A percentile compares a stretch with the other conserved stretches of the same genome.
phyloP scores from a whole-genome alignment of 2,329 filamentous ascomycete genomes.

The Epichloe amarillans region DNA sequence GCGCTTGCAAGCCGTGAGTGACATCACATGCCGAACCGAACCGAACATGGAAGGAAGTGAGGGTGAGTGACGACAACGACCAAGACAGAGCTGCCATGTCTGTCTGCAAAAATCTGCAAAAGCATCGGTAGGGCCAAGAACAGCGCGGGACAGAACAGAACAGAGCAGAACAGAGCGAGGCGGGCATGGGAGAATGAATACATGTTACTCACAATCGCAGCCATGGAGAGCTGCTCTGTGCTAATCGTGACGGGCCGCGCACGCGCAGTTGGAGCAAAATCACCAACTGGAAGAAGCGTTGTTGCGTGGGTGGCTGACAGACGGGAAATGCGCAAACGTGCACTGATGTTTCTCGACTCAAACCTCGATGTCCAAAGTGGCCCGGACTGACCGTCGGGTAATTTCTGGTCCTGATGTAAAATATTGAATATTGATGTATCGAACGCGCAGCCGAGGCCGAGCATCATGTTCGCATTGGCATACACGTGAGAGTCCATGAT shows the following conservation, averaged over 20 bases:
- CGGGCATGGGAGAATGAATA: background rate
- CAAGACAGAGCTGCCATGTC: too few species aligned
- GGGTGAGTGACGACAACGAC: background rate
- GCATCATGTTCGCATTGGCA: background rate
- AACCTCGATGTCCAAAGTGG: too few species aligned
- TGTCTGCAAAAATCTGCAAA: background rate
- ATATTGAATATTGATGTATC: background rate
- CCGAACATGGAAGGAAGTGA: background rate
- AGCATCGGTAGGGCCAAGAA: background rate
- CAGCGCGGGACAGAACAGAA: background rate
- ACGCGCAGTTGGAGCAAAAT: constrained; percentile 1
- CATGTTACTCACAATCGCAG: constrained; percentile 20
- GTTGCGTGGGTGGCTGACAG: background rate
- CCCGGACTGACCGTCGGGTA: too few species aligned
- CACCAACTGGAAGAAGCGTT: background rate
- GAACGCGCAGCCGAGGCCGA: constrained; percentile 1
- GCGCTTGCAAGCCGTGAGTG: background rate
- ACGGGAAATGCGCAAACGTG: too few species aligned
- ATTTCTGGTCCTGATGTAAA: too few species aligned
- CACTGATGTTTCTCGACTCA: too few species aligned
- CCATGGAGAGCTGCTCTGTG: constrained; percentile 20
- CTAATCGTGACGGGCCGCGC: background rate
- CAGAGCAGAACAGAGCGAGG: background rate
- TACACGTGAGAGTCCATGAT: constrained; percentile 1
- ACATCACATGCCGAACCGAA: constrained; percentile 5